A percentile compares a stretch with the other conserved stretches of the same genome.
Evolutionary conservation across 768 basidiomycete species (phyloP).

Genomic region (Trametes coccinea): DNA sequence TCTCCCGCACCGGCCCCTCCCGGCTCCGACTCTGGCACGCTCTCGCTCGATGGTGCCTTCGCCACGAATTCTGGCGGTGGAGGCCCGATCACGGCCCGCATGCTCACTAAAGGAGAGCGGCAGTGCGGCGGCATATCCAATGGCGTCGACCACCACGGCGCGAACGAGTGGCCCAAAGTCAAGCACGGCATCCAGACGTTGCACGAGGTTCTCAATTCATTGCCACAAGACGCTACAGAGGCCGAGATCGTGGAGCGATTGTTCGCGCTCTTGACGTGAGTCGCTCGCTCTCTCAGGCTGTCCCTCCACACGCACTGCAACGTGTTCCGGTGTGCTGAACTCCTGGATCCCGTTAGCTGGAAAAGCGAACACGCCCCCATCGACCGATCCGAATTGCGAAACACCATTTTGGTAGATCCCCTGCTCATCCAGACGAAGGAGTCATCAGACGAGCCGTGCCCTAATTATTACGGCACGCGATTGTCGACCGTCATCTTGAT

Average conservation of each 20-base stretch:
- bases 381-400: slow-evolving; percentile 54
- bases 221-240: slow-evolving; percentile 44
- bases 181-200: slow-evolving; percentile 54
- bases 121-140: slow-evolving; percentile 69
- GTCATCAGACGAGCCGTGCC: not conserved
- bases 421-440: slow-evolving; percentile 31
- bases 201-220: slow-evolving; percentile 40
- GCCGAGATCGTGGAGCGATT: slow-evolving; percentile 55
- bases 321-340: slow-evolving; percentile 2
- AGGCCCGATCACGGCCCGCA: slow-evolving; percentile 53
- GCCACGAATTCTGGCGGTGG: slow-evolving; percentile 76
- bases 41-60: slow-evolving; percentile 54
- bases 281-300: slow-evolving; percentile 27
- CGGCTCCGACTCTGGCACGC: slow-evolving; percentile 8
- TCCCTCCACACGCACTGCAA: not conserved
- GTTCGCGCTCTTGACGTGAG: slow-evolving; percentile 71
- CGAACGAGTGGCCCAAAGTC: slow-evolving; percentile 74
- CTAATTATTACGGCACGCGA: slow-evolving; percentile 62
- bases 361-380: slow-evolving; percentile 36
- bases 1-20: slow-evolving; percentile 35
- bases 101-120: slow-evolving; percentile 50
- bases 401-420: slow-evolving; percentile 67
- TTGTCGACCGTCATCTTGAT: slow-evolving; percentile 73
- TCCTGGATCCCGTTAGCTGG: slow-evolving; percentile 17
- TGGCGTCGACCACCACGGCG: slow-evolving; percentile 65